A percentile compares a stretch with the other conserved stretches of the same genome.
Evolutionary conservation across 2,329 filamentous ascomycete genomes (phyloP).

Genomic region (Penicillium sp.): DNA sequence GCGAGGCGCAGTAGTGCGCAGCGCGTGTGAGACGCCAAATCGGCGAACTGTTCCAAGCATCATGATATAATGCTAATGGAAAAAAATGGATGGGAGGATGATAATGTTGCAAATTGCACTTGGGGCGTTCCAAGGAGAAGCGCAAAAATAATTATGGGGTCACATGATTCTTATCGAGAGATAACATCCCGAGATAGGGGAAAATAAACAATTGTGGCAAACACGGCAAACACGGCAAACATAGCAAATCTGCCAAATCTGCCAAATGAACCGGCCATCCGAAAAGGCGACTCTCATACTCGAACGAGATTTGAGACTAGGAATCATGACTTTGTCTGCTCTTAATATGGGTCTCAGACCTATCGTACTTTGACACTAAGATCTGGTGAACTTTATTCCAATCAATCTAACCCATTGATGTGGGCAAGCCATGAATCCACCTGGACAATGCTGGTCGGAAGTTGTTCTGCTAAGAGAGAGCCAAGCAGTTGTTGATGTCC

Average conservation of each 20-base stretch:
- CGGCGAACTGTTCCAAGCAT: slow-evolving; percentile 45
- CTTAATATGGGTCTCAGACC: not conserved
- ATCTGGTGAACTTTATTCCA: not conserved
- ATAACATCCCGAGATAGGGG: slow-evolving; percentile 3
- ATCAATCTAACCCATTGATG: not conserved
- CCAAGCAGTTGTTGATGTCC: not conserved
- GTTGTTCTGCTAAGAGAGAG: not conserved
- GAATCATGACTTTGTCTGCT: not conserved
- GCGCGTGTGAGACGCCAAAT: slow-evolving; percentile 38
- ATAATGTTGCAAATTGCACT: slow-evolving; percentile 10
- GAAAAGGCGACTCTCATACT: not conserved
- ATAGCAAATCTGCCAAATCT: not conserved
- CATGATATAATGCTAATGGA: slow-evolving; percentile 18
- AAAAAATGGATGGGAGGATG: slow-evolving; percentile 5
- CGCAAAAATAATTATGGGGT: slow-evolving; percentile 24
- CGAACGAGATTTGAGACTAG: not conserved
- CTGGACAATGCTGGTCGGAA: not conserved
- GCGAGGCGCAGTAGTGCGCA: slow-evolving; percentile 37
- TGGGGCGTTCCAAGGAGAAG: slow-evolving; percentile 16
- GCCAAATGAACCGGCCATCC: not conserved
- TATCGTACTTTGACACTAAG: not conserved
- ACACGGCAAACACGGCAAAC: not conserved
- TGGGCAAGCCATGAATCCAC: not conserved
- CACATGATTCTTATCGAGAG: slow-evolving; percentile 28
- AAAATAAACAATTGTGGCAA: slow-evolving; percentile 1